Base-by-base conservation (phyloP, 2,329 filamentous ascomycete genomes). In the Alternaria consortialis region DNA sequence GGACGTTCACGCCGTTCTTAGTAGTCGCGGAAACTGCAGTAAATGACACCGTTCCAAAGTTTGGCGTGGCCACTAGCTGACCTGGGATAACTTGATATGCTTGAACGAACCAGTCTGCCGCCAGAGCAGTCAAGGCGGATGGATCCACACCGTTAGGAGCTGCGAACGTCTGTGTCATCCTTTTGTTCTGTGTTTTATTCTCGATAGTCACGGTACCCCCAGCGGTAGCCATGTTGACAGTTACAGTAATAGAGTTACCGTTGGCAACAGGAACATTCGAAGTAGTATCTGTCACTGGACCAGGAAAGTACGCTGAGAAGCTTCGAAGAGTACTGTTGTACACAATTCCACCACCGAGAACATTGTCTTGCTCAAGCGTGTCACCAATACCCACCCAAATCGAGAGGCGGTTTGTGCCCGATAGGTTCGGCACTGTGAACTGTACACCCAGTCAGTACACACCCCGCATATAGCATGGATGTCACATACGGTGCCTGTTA, bases 331-430 rank as follows among this genome's bases (percentile, higher is more conserved):
- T 72, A 32, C 54, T 65, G 56, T 72, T 68, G 50, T 64, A 73
- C 8, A 63, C 50, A 29, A 73, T 62, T 7, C 71, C 71, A 23
- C 71, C 68, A 15, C 61, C 64, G 31, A 73, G 58, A n/a, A 73
- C 66, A 42, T 68, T 67, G 7, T 65, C 57, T 42, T 73, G 70
- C 6, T 67, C 31, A 7, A 63, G 56, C 11, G 54, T 60, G 42
- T 73, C 69, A 5, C 69, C 69, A 13, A 73, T 70, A 13, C 65
- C 69, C 5, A 73, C 56, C 71, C 71, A 73, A 20, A 73, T 69
- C 8, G 71, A 70, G 12, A 73, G 62, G 29, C 63, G 56, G 27
- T 62, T 65, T 17, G 62, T 51, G 11, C 71, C 71, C 9, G 64
- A 64, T 9, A 73, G 53, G 17, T 50, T 62, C 12, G 70, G 70